Percentiles rank a stretch among this genome's conserved stretches.
These are phyloP conservation scores for Paecilomyces sp. DNA, from an alignment of 2,329 filamentous ascomycete genomes.

Conservation along the genomic window DNA sequence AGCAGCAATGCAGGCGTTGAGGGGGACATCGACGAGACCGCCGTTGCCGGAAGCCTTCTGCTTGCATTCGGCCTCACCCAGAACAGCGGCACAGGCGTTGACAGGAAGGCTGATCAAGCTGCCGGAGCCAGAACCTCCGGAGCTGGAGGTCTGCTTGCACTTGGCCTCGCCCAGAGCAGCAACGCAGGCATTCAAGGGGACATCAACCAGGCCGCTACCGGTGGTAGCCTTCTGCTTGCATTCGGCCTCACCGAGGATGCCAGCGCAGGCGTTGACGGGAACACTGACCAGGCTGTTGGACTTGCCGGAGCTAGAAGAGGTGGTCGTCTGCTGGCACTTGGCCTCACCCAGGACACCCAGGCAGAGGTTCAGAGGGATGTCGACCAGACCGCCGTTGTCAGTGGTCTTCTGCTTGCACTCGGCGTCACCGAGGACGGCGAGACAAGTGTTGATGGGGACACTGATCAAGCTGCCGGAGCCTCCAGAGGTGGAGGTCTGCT, in stretches of 20 bases:
- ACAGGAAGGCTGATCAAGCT: neutral
- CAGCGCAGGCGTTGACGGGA: neutral
- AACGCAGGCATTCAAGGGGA: neutral
- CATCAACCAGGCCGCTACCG: neutral
- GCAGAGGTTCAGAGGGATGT: slow-evolving; percentile 21
- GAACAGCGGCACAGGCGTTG: neutral
- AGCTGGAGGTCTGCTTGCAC: neutral
- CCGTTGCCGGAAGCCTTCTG: neutral
- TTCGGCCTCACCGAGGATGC: neutral
- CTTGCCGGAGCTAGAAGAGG: neutral
- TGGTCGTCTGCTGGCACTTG: slow-evolving; percentile 12
- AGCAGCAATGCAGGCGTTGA: neutral
- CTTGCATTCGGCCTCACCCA: neutral
- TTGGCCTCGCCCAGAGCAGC: neutral
- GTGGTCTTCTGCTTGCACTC: slow-evolving; percentile 16
- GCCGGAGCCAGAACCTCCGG: slow-evolving; percentile 2
- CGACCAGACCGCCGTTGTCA: slow-evolving; percentile 12
- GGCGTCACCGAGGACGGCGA: slow-evolving; percentile 20
- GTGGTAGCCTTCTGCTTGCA: neutral
- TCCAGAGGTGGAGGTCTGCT: slow-evolving; percentile 11
- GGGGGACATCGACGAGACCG: neutral
- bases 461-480: slow-evolving; percentile 14
- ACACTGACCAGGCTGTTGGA: neutral
- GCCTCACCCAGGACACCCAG: slow-evolving; percentile 17
- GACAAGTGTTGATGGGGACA: slow-evolving; percentile 19